Base-by-base conservation (phyloP, 2,329 filamentous ascomycete genomes). In the Daldinia sp. region DNA sequence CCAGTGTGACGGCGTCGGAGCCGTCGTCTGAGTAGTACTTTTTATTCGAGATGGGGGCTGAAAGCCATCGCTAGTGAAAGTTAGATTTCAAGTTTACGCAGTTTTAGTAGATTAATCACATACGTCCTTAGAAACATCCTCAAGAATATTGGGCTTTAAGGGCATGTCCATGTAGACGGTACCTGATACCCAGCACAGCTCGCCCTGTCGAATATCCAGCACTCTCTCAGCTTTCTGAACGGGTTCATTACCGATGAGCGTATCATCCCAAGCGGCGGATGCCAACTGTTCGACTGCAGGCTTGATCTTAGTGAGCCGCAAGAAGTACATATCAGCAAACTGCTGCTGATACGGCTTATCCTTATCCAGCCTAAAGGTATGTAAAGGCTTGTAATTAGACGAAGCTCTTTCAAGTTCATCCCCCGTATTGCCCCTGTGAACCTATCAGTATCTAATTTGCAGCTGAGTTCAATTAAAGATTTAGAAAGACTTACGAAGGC, bases 151-250 rank as follows among this genome's bases (percentile, higher is more conserved):
- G 0, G 97, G 96, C 82, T 99, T 99, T 76, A 98, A 81, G 2
- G 92, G 89, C 93, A 99, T 94, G 71, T 98, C 93, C 92, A 98
- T 97, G 79, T 97, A 99, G 35, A 98, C 89, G 0, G 96, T 99
- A 15, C 97, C 96, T 0, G 91, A 87, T 15, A 99, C 92, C 94
- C 95, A 99, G 82, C 95, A 98, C 39, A 98, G 84, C 82, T 98
- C 90, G 70, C 96, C 96, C 82, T 98, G 96, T 68, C 95, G 90
- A 58, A 99, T 96, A 81, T 99, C 95, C 33, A 99, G 87, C 67
- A 99, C 96, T 73, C 96, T 87, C 35, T 98, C 93, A 15, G 97
- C 94, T 72, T 86, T 89, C 73, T 86, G 87, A 10, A 93, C 93
- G 63, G 84, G 84, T 78, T 97, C 93, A 41, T 89, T 92, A 6